A percentile compares a stretch with the other conserved stretches of the same genome.
Evolutionary conservation across 257 asterid genomes (phyloP).

Genomic region (Lavandula angustifolia): DNA sequence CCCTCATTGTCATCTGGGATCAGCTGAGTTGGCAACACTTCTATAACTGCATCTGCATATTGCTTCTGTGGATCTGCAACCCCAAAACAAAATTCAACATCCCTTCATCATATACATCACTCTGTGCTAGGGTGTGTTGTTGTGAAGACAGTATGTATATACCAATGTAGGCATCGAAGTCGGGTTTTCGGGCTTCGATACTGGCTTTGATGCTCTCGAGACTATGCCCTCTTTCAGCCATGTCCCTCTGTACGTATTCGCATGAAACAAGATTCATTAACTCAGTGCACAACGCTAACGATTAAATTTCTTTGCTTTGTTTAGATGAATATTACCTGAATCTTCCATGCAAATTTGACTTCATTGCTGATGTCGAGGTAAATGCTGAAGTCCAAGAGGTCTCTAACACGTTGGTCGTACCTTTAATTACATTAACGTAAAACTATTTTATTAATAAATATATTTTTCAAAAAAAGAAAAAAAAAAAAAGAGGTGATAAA

Average conservation of each 20-base stretch:
- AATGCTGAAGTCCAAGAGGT: slow-evolving; percentile 93
- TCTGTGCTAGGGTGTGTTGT: neutral
- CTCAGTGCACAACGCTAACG: neutral
- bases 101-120: too few relatives aligned
- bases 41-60: slow-evolving; percentile 87
- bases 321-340: slow-evolving; percentile 41
- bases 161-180: slow-evolving; percentile 96
- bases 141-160: slow-evolving; percentile 11
- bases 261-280: slow-evolving; percentile 6
- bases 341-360: slow-evolving; percentile 97
- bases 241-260: slow-evolving; percentile 70
- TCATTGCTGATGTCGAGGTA: slow-evolving; percentile 95
- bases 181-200: slow-evolving; percentile 92
- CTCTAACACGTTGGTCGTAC: slow-evolving; percentile 94
- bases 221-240: slow-evolving; percentile 99
- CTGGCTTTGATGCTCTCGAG: slow-evolving; percentile 98
- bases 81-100: neutral
- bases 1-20: slow-evolving; percentile 96
- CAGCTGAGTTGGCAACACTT: slow-evolving; percentile 87
- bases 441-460: neutral
- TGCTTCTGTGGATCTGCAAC: slow-evolving; percentile 92
- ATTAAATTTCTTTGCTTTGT: too few relatives aligned
- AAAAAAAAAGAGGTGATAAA: slow-evolving; percentile 25
- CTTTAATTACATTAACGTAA: slow-evolving; percentile 36
- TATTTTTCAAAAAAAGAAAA: too few relatives aligned